These are phyloP conservation scores for Hyphodiscus hymeniophilus DNA, from an alignment of 495 filamentous ascomycete species.

Conservation along the genomic window DNA sequence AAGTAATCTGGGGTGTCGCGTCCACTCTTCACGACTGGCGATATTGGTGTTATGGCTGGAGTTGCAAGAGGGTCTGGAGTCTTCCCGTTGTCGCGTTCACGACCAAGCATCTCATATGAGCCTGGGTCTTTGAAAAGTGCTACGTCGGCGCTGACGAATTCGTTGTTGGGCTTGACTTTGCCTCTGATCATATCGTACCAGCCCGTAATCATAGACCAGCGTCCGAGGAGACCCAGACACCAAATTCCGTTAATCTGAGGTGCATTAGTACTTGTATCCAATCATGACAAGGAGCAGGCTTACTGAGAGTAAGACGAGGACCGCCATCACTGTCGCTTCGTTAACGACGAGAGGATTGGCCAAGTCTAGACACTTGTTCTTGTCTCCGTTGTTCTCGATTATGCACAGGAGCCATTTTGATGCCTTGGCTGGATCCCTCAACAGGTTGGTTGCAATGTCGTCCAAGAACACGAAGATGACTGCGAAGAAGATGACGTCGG, in stretches of 20 bases:
- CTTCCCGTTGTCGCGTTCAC: conserved; percentile 39
- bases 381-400: conserved; percentile 46
- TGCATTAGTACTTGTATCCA: conserved; percentile 12
- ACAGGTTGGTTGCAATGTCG: conserved; percentile 48
- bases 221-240: conserved; percentile 70
- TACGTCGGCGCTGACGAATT: conserved; percentile 87
- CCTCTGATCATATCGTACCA: conserved; percentile 63
- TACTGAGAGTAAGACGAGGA: conserved; percentile 74
- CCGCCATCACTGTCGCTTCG: conserved; percentile 69
- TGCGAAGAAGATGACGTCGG: conserved; percentile 86
- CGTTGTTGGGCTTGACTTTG: conserved; percentile 39
- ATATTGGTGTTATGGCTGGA: conserved; percentile 27
- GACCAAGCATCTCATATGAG: conserved; percentile 75
- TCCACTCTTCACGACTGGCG: conserved; percentile 30
- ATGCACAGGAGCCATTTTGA: conserved; percentile 66
- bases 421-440: conserved; percentile 43
- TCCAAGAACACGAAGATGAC: conserved; percentile 85
- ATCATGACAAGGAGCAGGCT: conserved; percentile 22
- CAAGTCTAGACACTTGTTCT: conserved; percentile 51
- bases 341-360: conserved; percentile 54
- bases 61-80: conserved; percentile 35
- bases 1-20: conserved; percentile 34
- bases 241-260: conserved; percentile 72
- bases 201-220: conserved; percentile 72
- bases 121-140: conserved; percentile 49